A percentile compares a stretch with the other conserved stretches of the same genome.
These are phyloP conservation scores for Syncephalastrum monosporum DNA, from an alignment of 371 early-diverging fungal genomes.

Conservation along the genomic window DNA sequence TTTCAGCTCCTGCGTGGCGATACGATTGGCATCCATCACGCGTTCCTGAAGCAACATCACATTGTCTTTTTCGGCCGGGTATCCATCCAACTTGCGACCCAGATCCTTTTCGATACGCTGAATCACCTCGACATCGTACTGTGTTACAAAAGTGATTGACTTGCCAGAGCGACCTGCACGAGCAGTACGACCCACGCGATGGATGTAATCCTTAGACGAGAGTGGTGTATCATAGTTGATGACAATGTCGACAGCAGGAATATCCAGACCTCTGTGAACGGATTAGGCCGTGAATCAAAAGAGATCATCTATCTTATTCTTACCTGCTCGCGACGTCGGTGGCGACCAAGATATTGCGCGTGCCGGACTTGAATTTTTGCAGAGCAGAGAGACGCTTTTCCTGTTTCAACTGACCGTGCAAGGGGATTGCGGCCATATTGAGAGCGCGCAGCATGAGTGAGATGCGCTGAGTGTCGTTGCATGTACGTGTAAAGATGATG, in stretches of 20 bases:
- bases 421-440: constrained; percentile 89
- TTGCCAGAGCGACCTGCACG: constrained; percentile 94
- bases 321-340: constrained; percentile 92
- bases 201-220: constrained; percentile 93
- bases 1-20: constrained; percentile 73
- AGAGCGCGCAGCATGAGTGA: constrained; percentile 85
- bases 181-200: constrained; percentile 97
- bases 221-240: constrained; percentile 98
- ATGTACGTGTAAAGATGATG: constrained; percentile 91
- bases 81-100: constrained; percentile 81
- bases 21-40: constrained; percentile 87
- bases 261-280: constrained; percentile 88
- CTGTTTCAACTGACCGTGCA: constrained; percentile 95
- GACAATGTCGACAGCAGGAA: constrained; percentile 93
- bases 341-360: constrained; percentile 86
- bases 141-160: constrained; percentile 95
- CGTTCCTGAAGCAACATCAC: constrained; percentile 92
- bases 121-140: constrained; percentile 94
- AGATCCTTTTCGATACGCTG: constrained; percentile 92
- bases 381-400: constrained; percentile 88
- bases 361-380: constrained; percentile 89
- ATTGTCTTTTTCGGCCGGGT: constrained; percentile 80
- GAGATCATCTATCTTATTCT: background rate
- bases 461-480: constrained; percentile 82
- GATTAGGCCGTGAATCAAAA: constrained; percentile 1